A percentile compares a stretch with the other conserved stretches of the same genome.
Conservation (phyloP, 768 basidiomycete species). For the Pulveroboletus frians region DNA sequence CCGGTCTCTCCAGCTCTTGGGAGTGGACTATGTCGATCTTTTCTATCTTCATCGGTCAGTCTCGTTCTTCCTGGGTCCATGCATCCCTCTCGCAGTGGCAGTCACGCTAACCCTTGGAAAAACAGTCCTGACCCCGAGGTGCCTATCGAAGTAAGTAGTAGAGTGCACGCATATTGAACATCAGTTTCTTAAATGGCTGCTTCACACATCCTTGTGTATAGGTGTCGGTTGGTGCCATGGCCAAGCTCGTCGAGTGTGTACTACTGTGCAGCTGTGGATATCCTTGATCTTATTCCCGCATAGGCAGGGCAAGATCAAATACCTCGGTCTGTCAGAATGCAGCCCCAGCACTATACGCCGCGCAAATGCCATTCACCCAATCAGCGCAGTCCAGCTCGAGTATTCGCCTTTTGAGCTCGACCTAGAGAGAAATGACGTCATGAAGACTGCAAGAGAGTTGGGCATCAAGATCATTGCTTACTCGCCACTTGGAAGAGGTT, state of each 20-base stretch:
- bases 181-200: neutral
- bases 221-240: slow-evolving; percentile 45
- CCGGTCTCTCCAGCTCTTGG: slow-evolving; percentile 38
- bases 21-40: slow-evolving; percentile 40
- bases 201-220: slow-evolving; percentile 3
- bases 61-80: neutral
- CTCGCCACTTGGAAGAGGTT: slow-evolving; percentile 47
- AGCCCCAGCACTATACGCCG: slow-evolving; percentile 44
- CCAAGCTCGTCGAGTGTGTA: slow-evolving; percentile 46
- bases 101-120: neutral
- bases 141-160: slow-evolving; percentile 41
- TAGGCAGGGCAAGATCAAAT: slow-evolving; percentile 38
- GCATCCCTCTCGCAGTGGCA: no score
- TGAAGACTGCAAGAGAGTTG: slow-evolving; percentile 43
- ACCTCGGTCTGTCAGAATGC: slow-evolving; percentile 51
- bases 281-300: slow-evolving; percentile 12
- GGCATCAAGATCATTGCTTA: slow-evolving; percentile 48
- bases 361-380: slow-evolving; percentile 47
- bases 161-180: neutral
- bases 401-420: slow-evolving; percentile 48
- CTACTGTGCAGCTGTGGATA: neutral
- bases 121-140: slow-evolving; percentile 36
- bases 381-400: slow-evolving; percentile 46
- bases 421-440: slow-evolving; percentile 41
- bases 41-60: slow-evolving; percentile 42